A percentile compares a stretch with the other conserved stretches of the same genome.
Conservation (phyloP, 495 filamentous ascomycete species). For the Penicillium coprophilum region DNA sequence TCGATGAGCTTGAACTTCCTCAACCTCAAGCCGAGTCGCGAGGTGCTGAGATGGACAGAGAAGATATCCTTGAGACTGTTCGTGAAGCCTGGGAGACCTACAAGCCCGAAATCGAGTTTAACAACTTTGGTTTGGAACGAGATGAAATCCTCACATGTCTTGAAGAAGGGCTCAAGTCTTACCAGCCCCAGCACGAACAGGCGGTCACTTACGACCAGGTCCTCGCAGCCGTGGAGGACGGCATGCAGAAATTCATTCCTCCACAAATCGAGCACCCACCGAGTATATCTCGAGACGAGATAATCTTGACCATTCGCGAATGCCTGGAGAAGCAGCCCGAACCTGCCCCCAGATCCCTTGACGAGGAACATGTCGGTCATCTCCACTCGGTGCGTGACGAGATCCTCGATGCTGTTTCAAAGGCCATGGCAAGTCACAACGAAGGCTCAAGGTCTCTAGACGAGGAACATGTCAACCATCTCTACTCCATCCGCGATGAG, state of each 20-base stretch:
- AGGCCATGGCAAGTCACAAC: constrained; percentile 1
- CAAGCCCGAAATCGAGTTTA: constrained; percentile 85
- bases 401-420: constrained; percentile 48
- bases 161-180: constrained; percentile 76
- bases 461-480: constrained; percentile 9
- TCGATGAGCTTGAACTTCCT: constrained; percentile 59
- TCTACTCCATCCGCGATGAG: constrained; percentile 9
- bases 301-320: constrained; percentile 12
- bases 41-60: constrained; percentile 56
- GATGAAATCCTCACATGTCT: constrained; percentile 86
- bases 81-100: constrained; percentile 87
- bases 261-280: constrained; percentile 66
- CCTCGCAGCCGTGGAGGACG: constrained; percentile 76
- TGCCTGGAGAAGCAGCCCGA: constrained; percentile 14
- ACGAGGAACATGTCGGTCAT: constrained; percentile 24
- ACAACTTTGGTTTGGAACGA: constrained; percentile 83
- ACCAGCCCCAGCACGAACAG: constrained; percentile 57
- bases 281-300: constrained; percentile 58
- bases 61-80: constrained; percentile 82
- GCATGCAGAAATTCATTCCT: constrained; percentile 71
- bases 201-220: constrained; percentile 75
- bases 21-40: constrained; percentile 38
- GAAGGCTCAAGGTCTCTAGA: constrained; percentile 12
- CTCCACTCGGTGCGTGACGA: constrained; percentile 30
- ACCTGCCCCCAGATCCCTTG: constrained; percentile 16